phyloP scores from a whole-genome alignment of 805 yeast species.

The Grigorovia transvaalensis region DNA sequence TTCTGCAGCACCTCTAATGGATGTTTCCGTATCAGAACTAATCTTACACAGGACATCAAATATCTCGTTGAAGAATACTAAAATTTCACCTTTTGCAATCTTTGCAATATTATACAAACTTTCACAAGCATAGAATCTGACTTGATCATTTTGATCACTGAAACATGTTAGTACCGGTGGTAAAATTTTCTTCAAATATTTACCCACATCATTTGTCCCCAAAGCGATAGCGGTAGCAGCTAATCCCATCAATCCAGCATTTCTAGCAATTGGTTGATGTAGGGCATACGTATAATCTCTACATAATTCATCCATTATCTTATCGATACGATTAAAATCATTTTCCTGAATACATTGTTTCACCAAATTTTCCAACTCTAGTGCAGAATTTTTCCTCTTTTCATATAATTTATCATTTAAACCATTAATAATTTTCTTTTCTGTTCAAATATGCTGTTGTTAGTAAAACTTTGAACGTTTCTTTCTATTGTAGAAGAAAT shows the following conservation, averaged over 20 bases:
- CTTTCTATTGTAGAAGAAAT: too few species aligned
- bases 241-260: conserved; percentile 91
- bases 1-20: conserved; percentile 93
- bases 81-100: conserved; percentile 89
- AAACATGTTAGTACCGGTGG: conserved; percentile 93
- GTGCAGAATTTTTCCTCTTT: conserved; percentile 67
- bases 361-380: conserved; percentile 67
- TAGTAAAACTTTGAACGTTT: not conserved
- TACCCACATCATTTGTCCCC: conserved; percentile 74
- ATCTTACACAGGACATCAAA: conserved; percentile 86
- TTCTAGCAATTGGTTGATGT: conserved; percentile 78
- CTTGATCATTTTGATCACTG: conserved; percentile 95
- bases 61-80: conserved; percentile 84
- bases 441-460: conserved; percentile 24
- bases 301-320: conserved; percentile 61
- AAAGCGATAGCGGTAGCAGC: conserved; percentile 94
- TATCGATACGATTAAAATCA: conserved; percentile 30
- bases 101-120: conserved; percentile 91
- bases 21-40: conserved; percentile 81
- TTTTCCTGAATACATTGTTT: conserved; percentile 40
- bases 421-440: conserved; percentile 56
- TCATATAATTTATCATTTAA: conserved; percentile 66
- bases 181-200: conserved; percentile 71
- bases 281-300: conserved; percentile 72
- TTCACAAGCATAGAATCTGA: conserved; percentile 93